Base-by-base conservation (phyloP, 2,329 filamentous ascomycete genomes). In the Fusarium chaquense region DNA sequence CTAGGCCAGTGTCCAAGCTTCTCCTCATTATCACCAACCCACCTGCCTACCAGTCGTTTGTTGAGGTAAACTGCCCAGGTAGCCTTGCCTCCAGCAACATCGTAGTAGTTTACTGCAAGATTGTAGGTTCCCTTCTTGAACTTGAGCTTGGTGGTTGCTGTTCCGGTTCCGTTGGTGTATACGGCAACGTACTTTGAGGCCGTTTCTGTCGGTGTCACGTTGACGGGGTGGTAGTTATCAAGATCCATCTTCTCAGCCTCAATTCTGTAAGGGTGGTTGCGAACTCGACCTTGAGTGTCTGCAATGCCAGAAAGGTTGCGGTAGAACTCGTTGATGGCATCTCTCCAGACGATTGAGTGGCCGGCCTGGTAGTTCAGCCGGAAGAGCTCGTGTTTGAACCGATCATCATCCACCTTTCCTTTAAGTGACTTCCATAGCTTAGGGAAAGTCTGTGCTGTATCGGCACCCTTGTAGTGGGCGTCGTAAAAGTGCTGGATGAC, bases 291-390 rank as follows among this genome's bases (percentile, higher is more conserved):
- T 0, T 70, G 70, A 22, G 83, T 79, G 68, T 93, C 90, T 0
- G 85, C 75, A 44, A 93, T 91, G 4, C 84, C 81, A 0, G 88
- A 89, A 38, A 87, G 82, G 72, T 71, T 71, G 6, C 65, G 69
- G 78, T 91, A 92, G 78, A 90, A 92, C 58, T 87, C 81, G 72
- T 81, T 87, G 78, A 93, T 87, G 1, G 87, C 83, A 73, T 92
- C 90, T 16, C 90, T 84, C 90, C 91, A 93, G 18, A 92, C 87
- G 20, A 93, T 82, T 0, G 89, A 83, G 77, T 93, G 91, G 0
- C 90, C 90, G 0, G 90, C 88, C 76, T 92, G 90, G 75, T 88
- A 93, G 3, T 79, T 79, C 13, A 91, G 84, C 4, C 87, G 84
- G 78, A 85, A 88, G 1, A 87, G 80, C 35, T 87, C 83, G 47